phyloP scores from a whole-genome alignment of 2,329 filamentous ascomycete genomes.

The Aspergillus aculeatinus region DNA sequence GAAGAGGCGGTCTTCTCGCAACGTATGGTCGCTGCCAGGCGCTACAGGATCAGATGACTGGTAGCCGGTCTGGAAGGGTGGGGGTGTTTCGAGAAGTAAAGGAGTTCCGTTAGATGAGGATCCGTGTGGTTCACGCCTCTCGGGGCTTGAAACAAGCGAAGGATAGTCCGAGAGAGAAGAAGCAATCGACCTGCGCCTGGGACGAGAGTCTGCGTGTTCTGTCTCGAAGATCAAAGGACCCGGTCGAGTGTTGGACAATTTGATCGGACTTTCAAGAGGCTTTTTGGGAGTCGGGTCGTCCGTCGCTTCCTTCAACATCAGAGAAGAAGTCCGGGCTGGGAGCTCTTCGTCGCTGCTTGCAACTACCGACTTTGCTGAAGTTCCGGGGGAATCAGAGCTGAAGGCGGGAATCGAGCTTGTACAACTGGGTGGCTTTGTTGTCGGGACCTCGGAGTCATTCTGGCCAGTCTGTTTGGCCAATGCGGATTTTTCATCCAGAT shows the following conservation, averaged over 20 bases:
- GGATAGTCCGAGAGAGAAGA: constrained; percentile 36
- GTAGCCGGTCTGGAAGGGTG: constrained; percentile 23
- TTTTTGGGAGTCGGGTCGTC: constrained; percentile 19
- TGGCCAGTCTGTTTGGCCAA: not conserved
- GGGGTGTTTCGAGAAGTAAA: constrained; percentile 24
- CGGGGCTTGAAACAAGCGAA: constrained; percentile 32
- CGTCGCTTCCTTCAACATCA: constrained; percentile 8
- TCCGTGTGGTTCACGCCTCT: constrained; percentile 26
- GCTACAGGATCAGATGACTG: constrained; percentile 18
- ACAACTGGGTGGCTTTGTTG: not conserved
- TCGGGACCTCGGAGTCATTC: not conserved
- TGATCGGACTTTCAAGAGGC: constrained; percentile 36
- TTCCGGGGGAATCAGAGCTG: not conserved
- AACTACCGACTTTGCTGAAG: not conserved
- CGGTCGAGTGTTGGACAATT: constrained; percentile 28
- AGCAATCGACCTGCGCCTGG: constrained; percentile 29
- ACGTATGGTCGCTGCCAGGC: constrained; percentile 25
- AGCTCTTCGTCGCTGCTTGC: not conserved
- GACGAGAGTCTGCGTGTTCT: constrained; percentile 16
- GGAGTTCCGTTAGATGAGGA: constrained; percentile 30
- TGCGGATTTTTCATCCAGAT: not conserved
- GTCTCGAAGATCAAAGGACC: constrained; percentile 23
- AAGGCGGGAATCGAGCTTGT: not conserved
- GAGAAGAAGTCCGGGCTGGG: not conserved
- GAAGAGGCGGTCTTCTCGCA: constrained; percentile 34